phyloP scores from a whole-genome alignment of 257 asterid genomes.

The Osmanthus fragrans region DNA sequence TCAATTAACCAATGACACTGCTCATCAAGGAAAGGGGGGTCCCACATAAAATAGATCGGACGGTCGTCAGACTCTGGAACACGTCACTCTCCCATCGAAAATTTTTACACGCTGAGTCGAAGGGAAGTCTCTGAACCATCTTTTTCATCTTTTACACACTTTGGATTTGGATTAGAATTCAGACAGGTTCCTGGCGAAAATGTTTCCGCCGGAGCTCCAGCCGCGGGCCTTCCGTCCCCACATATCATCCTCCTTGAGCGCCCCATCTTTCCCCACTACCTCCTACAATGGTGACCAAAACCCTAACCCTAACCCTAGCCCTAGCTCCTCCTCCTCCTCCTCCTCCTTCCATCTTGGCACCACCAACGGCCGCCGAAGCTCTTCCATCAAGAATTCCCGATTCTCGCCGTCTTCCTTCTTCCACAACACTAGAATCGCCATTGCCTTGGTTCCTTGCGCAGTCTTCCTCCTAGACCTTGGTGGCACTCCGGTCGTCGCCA shows the following conservation, averaged over 20 bases:
- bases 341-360: constrained; percentile 36
- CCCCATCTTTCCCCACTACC: constrained; percentile 68
- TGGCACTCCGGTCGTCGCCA: constrained; percentile 86
- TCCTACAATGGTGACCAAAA: constrained; percentile 49
- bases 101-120: neutral
- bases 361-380: constrained; percentile 36
- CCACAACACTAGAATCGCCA: constrained; percentile 80
- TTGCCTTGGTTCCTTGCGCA: constrained; percentile 80
- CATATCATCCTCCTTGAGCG: constrained; percentile 67
- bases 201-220: constrained; percentile 97
- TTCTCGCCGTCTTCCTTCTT: constrained; percentile 63
- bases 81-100: neutral
- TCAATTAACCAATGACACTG: neutral
- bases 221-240: constrained; percentile 85
- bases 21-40: neutral
- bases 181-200: constrained; percentile 39
- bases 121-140: neutral
- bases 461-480: constrained; percentile 96
- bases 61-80: neutral
- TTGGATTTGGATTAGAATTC: neutral
- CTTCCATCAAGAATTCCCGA: constrained; percentile 58
- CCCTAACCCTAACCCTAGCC: constrained; percentile 59
- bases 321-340: no score
- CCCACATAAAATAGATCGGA: neutral
- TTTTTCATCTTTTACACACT: neutral